Evolutionary conservation across 2,329 filamentous ascomycete genomes (phyloP), one percentile per base, ranked within the genome.

Genomic region (Epichloe coenophiala): DNA sequence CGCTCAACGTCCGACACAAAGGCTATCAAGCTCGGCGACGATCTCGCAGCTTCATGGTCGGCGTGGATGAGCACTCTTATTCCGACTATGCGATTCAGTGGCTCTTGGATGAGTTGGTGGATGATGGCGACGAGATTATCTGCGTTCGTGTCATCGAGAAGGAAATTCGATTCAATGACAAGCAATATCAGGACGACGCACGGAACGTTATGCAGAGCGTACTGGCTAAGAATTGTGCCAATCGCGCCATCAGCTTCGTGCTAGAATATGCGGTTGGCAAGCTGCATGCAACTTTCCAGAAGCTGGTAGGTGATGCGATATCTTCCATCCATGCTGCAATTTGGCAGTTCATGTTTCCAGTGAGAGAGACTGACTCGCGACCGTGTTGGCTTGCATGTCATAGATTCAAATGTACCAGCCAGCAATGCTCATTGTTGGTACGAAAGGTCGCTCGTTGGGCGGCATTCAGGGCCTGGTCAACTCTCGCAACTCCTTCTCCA

Each of bases 341-440:
- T 33, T 39, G 3, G 2, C 23, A 33, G 15, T 7, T 33, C 33
- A 5, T 15, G 13, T 5, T 43, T 17, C 4, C 27, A 9, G 27
- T 11, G 27, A 11, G 49, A 44, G 23, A 48, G 21, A 40, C 55
- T 55, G 51, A 58, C 47, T 21, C 5, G 51, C 55, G 23, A 58
- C 47, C 31, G 33, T 12, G 17, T 3, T 19, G 19, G 9, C 23
- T 37, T 12, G 19, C 5, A 21, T 45, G 8, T 4, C 19, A 17
- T 60, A 94, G 88, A 95, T 96, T 57, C 83, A 87, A 60, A 84
- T 95, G 54, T 91, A 96, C 65, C 86, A 95, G 62, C 90, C 90
- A 3, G 88, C 87, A 3, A 90, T 95, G 70, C 77, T 96, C 21
- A 84, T 96, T 31, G 90, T 96, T 15, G 90, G 90, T 42, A 95